phyloP scores from a whole-genome alignment of 2,329 filamentous ascomycete species.

The Colletotrichum liriopes region DNA sequence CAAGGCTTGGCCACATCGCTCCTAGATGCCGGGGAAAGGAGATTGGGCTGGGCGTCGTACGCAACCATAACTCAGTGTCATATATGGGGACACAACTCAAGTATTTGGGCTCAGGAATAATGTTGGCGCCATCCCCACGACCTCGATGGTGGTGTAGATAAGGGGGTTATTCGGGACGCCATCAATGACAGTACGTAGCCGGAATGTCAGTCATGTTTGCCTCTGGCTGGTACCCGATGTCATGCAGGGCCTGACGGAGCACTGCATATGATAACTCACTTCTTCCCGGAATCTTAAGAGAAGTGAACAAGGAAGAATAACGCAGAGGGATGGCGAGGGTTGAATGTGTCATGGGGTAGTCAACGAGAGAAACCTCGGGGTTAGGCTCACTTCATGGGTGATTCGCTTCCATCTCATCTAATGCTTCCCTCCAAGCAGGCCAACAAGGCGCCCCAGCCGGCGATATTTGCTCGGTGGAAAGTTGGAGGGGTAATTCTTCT shows the following conservation, averaged over 20 bases:
- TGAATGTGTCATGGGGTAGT: not conserved
- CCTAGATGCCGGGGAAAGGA: not conserved
- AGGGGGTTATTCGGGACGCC: not conserved
- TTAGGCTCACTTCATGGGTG: not conserved
- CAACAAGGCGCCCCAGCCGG: not conserved
- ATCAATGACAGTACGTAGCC: not conserved
- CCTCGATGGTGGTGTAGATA: not conserved
- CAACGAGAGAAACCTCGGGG: not conserved
- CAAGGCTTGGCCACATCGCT: not conserved
- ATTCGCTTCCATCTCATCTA: not conserved
- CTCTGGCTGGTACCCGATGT: not conserved
- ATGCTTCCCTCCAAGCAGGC: not conserved
- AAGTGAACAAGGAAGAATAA: not conserved
- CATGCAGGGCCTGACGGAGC: conserved; percentile 9
- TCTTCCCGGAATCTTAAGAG: not conserved
- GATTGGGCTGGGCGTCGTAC: not conserved
- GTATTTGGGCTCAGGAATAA: not conserved
- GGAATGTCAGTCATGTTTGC: conserved; percentile 7
- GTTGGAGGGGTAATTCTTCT: not conserved
- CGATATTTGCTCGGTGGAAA: not conserved
- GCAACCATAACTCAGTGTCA: not conserved
- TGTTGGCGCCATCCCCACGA: not conserved
- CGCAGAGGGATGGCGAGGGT: not conserved
- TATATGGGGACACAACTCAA: too few relatives aligned
- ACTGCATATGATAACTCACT: conserved; percentile 32